These are phyloP conservation scores for Scolecobasidium constrictum DNA, from an alignment of 2,329 filamentous ascomycete species.

Conservation along the genomic window DNA sequence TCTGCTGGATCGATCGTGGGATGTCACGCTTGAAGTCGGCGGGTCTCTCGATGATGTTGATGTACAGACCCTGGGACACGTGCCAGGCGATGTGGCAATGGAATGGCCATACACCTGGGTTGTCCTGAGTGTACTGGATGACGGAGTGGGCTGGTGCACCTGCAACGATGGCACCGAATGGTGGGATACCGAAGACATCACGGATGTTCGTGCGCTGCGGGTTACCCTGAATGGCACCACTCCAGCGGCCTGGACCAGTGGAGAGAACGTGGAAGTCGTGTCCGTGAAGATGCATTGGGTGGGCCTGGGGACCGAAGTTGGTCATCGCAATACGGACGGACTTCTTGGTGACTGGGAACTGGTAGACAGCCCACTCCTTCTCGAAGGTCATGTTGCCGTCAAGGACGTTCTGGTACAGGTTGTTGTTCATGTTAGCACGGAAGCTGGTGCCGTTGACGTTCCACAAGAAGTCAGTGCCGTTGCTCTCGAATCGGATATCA, in stretches of 20 bases:
- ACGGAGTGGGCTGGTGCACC: slow-evolving; percentile 24
- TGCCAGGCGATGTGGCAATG: slow-evolving; percentile 39
- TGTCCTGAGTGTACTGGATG: slow-evolving; percentile 37
- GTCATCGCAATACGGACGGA: slow-evolving; percentile 46
- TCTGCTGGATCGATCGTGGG: slow-evolving; percentile 39
- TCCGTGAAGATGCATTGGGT: slow-evolving; percentile 35
- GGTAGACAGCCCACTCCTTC: slow-evolving; percentile 39
- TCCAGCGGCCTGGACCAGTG: slow-evolving; percentile 32
- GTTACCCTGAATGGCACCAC: slow-evolving; percentile 28
- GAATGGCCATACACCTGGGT: slow-evolving; percentile 43
- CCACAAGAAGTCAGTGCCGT: slow-evolving; percentile 15
- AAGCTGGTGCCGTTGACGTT: slow-evolving; percentile 18
- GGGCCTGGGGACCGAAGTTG: slow-evolving; percentile 28
- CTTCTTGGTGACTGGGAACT: slow-evolving; percentile 27
- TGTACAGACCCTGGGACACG: slow-evolving; percentile 29
- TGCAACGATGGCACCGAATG: slow-evolving; percentile 22
- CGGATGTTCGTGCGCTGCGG: slow-evolving; percentile 39
- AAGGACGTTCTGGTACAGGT: slow-evolving; percentile 23
- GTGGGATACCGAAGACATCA: slow-evolving; percentile 26
- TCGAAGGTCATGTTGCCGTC: slow-evolving; percentile 17
- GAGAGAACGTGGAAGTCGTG: slow-evolving; percentile 60
- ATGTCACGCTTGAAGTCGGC: slow-evolving; percentile 29
- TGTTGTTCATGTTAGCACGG: slow-evolving; percentile 27
- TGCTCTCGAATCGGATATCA: slow-evolving; percentile 14
- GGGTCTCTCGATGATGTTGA: slow-evolving; percentile 31